phyloP scores from a whole-genome alignment of 306 rosid species.

The Adenanthera pavonina region DNA sequence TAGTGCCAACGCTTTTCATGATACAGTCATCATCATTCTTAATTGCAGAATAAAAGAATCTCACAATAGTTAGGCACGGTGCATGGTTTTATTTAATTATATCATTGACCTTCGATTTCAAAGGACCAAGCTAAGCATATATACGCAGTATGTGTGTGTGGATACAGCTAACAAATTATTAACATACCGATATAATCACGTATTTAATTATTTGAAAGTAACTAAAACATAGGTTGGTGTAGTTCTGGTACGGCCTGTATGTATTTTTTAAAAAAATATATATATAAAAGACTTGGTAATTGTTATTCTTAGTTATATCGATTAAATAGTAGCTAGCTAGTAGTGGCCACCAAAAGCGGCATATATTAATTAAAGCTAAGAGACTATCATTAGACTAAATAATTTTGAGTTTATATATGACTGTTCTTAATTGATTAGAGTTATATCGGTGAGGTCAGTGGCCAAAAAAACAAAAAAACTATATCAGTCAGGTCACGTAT shows the following conservation, averaged over 20 bases:
- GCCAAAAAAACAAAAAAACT: too few species aligned
- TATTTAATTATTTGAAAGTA: not conserved
- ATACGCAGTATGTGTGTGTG: not conserved
- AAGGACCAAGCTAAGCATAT: not conserved
- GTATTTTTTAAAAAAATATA: not conserved
- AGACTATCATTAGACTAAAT: too few species aligned
- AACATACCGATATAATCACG: not conserved
- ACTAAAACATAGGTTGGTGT: not conserved
- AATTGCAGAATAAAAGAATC: not conserved
- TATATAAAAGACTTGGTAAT: not conserved
- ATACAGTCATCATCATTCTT: not conserved
- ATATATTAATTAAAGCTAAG: not conserved
- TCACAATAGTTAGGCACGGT: not conserved
- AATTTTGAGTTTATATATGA: not conserved
- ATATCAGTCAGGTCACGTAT: too few species aligned
- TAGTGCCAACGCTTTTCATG: not conserved
- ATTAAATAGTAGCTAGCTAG: not conserved
- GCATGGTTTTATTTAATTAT: not conserved
- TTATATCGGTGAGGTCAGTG: not conserved
- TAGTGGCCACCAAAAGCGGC: not conserved
- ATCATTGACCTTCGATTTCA: conserved; percentile 8
- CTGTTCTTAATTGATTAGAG: not conserved
- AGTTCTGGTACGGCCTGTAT: not conserved
- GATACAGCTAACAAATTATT: not conserved
- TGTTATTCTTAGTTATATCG: too few species aligned